phyloP scores from a whole-genome alignment of 805 yeast species.

The Teunomyces gatunensis region DNA sequence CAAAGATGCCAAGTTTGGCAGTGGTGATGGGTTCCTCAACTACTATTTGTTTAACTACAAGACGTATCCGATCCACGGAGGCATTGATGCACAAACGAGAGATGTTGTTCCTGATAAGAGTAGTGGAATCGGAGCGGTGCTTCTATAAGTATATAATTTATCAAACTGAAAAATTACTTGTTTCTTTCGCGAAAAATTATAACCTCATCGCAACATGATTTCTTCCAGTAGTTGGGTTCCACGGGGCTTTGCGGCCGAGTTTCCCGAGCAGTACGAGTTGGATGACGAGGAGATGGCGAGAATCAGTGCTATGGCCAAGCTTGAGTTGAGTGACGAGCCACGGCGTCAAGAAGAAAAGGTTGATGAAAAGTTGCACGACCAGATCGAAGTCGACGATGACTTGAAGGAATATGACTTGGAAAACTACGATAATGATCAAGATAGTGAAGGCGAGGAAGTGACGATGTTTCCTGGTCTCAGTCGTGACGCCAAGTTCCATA shows the following conservation, averaged over 20 bases:
- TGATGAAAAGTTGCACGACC: slow-evolving; percentile 42
- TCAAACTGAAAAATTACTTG: no score
- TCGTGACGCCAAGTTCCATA: slow-evolving; percentile 56
- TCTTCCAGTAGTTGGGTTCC: slow-evolving; percentile 96
- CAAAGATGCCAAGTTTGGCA: slow-evolving; percentile 81
- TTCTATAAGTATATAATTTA: slow-evolving; percentile 47
- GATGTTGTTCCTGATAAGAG: slow-evolving; percentile 51
- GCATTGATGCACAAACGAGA: slow-evolving; percentile 57
- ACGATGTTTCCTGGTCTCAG: slow-evolving; percentile 72
- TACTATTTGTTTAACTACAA: slow-evolving; percentile 90
- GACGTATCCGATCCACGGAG: slow-evolving; percentile 79
- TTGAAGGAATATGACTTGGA: slow-evolving; percentile 86
- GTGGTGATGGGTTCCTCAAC: slow-evolving; percentile 89
- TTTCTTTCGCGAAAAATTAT: not conserved
- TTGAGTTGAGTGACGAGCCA: slow-evolving; percentile 59
- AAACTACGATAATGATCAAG: slow-evolving; percentile 70
- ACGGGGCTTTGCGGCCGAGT: slow-evolving; percentile 90
- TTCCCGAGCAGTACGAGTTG: slow-evolving; percentile 83
- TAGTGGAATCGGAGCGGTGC: slow-evolving; percentile 88
- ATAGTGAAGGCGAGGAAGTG: slow-evolving; percentile 56
- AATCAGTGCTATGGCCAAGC: slow-evolving; percentile 78
- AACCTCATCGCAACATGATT: slow-evolving; percentile 51
- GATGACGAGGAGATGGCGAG: slow-evolving; percentile 92
- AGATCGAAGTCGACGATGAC: slow-evolving; percentile 74
- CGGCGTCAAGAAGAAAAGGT: slow-evolving; percentile 40